Conservation (phyloP, 768 basidiomycete genomes). For the Suillus plorans region DNA sequence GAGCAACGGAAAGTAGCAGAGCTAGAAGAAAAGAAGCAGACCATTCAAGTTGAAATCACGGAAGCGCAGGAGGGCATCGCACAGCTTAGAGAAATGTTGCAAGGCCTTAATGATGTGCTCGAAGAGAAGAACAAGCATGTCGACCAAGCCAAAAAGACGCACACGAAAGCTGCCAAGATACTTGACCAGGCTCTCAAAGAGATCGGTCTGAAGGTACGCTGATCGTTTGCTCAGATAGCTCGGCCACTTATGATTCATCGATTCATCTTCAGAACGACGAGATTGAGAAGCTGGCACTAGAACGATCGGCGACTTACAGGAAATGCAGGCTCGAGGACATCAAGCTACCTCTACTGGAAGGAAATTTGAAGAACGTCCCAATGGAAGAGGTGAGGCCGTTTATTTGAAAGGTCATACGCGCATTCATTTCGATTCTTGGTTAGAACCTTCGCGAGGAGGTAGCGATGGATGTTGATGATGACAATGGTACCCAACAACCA, state of each 20-base stretch:
- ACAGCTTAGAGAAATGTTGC: constrained; percentile 60
- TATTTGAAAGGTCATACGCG: not conserved
- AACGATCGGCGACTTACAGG: constrained; percentile 84
- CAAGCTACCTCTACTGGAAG: constrained; percentile 70
- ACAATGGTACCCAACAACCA: constrained; percentile 73
- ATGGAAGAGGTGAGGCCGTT: constrained; percentile 80
- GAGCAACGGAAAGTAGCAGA: constrained; percentile 56
- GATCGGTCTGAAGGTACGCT: constrained; percentile 70
- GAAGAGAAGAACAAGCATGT: constrained; percentile 75
- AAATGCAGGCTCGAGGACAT: constrained; percentile 95
- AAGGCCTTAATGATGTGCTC: constrained; percentile 56
- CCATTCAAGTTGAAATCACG: constrained; percentile 59
- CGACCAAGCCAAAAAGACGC: constrained; percentile 72
- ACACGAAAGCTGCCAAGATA: constrained; percentile 66
- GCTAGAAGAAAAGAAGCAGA: constrained; percentile 53
- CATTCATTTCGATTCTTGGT: constrained; percentile 10
- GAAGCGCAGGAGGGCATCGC: constrained; percentile 54
- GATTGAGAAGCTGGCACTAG: constrained; percentile 84
- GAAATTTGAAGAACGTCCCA: constrained; percentile 82
- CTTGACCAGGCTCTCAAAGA: constrained; percentile 91
- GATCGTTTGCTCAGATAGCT: constrained; percentile 12
- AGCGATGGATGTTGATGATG: constrained; percentile 90
- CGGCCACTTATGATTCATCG: not conserved
- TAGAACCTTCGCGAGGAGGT: constrained; percentile 83
- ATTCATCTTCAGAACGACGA: constrained; percentile 66